These are phyloP conservation scores for Rhizoctonia solani DNA, from an alignment of 1,284 basidiomycete species.

Conservation along the genomic window DNA sequence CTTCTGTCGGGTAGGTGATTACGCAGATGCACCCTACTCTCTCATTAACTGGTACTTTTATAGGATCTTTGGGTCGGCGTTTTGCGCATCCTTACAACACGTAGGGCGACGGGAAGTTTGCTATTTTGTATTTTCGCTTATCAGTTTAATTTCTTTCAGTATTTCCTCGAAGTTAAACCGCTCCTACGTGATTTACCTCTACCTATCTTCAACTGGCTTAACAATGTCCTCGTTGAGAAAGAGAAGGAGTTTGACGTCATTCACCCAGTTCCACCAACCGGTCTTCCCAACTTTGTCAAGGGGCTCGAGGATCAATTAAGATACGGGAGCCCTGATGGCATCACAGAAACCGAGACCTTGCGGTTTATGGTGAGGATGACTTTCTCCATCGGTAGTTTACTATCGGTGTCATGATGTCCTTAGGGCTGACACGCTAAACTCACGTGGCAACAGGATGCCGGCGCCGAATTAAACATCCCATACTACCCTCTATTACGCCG, in stretches of 20 bases:
- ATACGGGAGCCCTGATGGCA: constrained; percentile 45
- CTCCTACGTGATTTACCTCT: constrained; percentile 46
- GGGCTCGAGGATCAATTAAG: constrained; percentile 47
- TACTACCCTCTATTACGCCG: constrained; percentile 50
- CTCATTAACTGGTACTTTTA: background rate
- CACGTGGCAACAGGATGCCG: constrained; percentile 45
- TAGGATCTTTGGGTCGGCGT: constrained; percentile 51
- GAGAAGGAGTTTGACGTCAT: constrained; percentile 47
- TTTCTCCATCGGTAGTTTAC: constrained; percentile 9
- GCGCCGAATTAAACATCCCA: constrained; percentile 50
- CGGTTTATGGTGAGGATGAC: constrained; percentile 47
- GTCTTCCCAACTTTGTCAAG: constrained; percentile 51
- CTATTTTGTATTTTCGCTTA: background rate
- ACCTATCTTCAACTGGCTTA: constrained; percentile 47
- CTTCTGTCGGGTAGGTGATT: constrained; percentile 46
- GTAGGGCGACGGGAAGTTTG: constrained; percentile 38
- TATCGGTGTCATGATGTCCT: background rate
- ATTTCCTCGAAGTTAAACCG: constrained; percentile 50
- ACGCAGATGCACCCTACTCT: constrained; percentile 1
- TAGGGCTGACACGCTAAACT: constrained; percentile 11
- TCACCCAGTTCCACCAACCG: constrained; percentile 50
- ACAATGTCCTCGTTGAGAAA: constrained; percentile 47
- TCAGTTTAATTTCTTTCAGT: constrained; percentile 40
- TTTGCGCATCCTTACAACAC: constrained; percentile 50
- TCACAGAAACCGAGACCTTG: constrained; percentile 47